A percentile compares a stretch with the other conserved stretches of the same genome.
Evolutionary conservation across 495 filamentous ascomycete genomes (phyloP).

Genomic region (Apiosordaria backusii): DNA sequence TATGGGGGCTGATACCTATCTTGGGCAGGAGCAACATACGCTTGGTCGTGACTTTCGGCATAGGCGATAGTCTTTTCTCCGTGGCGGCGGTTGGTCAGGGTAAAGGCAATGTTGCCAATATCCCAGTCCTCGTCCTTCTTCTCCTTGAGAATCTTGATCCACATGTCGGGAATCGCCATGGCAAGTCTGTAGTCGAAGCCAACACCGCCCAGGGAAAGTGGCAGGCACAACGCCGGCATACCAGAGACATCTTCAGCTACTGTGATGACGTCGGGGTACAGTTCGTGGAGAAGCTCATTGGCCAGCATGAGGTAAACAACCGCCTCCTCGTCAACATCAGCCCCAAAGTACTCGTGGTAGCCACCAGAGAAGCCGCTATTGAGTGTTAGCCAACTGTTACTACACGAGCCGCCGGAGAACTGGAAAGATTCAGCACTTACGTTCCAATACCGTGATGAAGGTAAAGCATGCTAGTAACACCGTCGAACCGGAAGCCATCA

Average conservation of each 20-base stretch:
- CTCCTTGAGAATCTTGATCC: constrained; percentile 97
- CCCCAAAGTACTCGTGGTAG: constrained; percentile 97
- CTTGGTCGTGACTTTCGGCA: constrained; percentile 95
- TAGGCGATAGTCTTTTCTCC: constrained; percentile 99
- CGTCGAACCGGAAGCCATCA: constrained; percentile 96
- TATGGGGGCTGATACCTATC: background rate
- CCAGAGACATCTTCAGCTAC: constrained; percentile 97
- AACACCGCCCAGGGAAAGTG: constrained; percentile 79
- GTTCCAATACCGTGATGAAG: constrained; percentile 94
- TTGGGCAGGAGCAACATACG: constrained; percentile 56
- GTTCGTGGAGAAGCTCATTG: constrained; percentile 88
- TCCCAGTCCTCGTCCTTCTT: constrained; percentile 91
- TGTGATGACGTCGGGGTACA: constrained; percentile 83
- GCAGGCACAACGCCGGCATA: constrained; percentile 91
- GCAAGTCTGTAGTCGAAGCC: constrained; percentile 97
- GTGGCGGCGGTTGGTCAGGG: constrained; percentile 85
- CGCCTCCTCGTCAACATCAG: constrained; percentile 88
- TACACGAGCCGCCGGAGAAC: background rate
- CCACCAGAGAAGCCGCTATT: constrained; percentile 91
- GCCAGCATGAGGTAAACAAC: constrained; percentile 94
- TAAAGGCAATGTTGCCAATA: constrained; percentile 77
- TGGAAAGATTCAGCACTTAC: constrained; percentile 54
- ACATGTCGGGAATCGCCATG: constrained; percentile 98
- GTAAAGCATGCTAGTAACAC: constrained; percentile 98
- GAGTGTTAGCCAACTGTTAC: constrained; percentile 5